These are phyloP conservation scores for Deinandra increscens DNA, from an alignment of 129 eudicot genomes.

Conservation along the genomic window DNA sequence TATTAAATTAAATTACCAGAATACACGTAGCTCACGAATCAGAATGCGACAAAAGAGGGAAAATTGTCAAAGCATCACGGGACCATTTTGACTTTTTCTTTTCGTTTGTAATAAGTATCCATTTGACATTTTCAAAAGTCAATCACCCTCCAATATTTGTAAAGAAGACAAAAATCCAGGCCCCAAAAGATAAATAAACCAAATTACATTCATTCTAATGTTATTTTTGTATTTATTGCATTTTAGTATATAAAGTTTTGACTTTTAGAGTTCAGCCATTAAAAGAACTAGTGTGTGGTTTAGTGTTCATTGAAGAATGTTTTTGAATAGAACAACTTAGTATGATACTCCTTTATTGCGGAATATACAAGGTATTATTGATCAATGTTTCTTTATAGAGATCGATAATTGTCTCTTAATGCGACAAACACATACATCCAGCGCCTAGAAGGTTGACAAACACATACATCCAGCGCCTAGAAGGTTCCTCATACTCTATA, in stretches of 20 bases:
- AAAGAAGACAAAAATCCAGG: background rate
- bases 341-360: background rate
- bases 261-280: background rate
- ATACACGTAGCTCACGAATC: slow-evolving; percentile 19
- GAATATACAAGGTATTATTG: background rate
- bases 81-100: slow-evolving; percentile 31
- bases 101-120: slow-evolving; percentile 16
- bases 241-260: background rate
- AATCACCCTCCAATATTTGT: slow-evolving; percentile 37
- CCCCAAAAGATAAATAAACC: background rate
- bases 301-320: background rate
- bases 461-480: too few species aligned
- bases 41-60: slow-evolving; percentile 18
- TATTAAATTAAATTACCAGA: slow-evolving; percentile 7
- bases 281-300: background rate
- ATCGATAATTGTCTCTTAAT: too few species aligned
- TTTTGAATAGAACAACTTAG: background rate
- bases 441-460: too few species aligned
- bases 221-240: background rate
- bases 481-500: too few species aligned
- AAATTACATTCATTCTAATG: background rate
- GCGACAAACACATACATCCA: too few species aligned
- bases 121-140: slow-evolving; percentile 69
- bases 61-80: slow-evolving; percentile 24
- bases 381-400: too few species aligned